These are phyloP conservation scores for Pyricularia pennisetigena DNA, from an alignment of 2,329 filamentous ascomycete species.

Conservation along the genomic window DNA sequence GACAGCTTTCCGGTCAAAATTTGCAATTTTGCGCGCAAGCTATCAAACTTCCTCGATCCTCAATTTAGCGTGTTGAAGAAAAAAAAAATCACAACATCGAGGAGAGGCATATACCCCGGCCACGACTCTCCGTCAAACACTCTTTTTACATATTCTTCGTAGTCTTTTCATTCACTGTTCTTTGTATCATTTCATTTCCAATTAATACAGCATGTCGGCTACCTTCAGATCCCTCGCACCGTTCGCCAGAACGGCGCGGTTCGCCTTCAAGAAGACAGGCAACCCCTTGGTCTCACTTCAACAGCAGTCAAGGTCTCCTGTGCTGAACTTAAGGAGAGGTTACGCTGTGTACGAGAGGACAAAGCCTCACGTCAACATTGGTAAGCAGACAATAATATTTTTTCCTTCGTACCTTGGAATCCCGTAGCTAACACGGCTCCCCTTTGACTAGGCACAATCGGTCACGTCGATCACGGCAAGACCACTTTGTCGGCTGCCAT, in stretches of 20 bases:
- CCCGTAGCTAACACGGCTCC: slow-evolving; percentile 8
- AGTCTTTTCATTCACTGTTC: slow-evolving; percentile 10
- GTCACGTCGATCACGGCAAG: slow-evolving; percentile 99
- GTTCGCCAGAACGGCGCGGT: slow-evolving; percentile 71
- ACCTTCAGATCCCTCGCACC: slow-evolving; percentile 70
- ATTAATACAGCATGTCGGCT: slow-evolving; percentile 58
- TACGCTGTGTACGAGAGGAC: slow-evolving; percentile 71
- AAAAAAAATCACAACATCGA: not conserved
- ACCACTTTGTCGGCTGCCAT: slow-evolving; percentile 97
- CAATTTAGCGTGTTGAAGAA: not conserved
- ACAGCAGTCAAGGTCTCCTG: slow-evolving; percentile 53
- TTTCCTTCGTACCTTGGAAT: not conserved
- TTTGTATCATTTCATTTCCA: slow-evolving; percentile 9
- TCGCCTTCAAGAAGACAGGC: slow-evolving; percentile 53
- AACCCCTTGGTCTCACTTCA: slow-evolving; percentile 68
- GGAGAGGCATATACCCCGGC: not conserved
- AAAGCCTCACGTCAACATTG: slow-evolving; percentile 98
- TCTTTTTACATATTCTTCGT: not conserved
- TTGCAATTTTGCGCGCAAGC: not conserved
- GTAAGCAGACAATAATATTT: slow-evolving; percentile 28
- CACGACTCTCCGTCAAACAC: not conserved
- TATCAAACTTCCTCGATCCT: not conserved
- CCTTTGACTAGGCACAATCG: slow-evolving; percentile 66
- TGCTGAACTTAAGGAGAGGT: slow-evolving; percentile 55
- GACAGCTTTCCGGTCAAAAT: not conserved